Evolutionary conservation across 495 filamentous ascomycete species (phyloP).

Genomic region (Glarea lozoyensis): DNA sequence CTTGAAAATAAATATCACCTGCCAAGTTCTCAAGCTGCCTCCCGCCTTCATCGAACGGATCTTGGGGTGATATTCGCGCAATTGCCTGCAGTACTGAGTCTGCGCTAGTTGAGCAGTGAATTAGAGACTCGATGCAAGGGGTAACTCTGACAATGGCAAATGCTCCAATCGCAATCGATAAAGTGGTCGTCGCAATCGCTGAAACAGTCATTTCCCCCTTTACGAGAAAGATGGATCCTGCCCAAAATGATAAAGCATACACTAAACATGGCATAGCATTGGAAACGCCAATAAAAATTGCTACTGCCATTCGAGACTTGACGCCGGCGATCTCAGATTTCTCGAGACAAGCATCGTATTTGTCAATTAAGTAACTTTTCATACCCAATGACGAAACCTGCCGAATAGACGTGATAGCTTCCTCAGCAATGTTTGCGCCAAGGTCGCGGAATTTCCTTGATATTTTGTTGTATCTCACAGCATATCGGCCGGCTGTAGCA

Average conservation of each 20-base stretch:
- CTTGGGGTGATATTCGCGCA: conserved; percentile 39
- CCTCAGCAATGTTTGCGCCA: conserved; percentile 37
- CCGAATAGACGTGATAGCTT: conserved; percentile 38
- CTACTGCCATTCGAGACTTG: conserved; percentile 46
- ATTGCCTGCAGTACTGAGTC: conserved; percentile 9
- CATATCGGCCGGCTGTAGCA: conserved; percentile 40
- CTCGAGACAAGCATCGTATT: conserved; percentile 37
- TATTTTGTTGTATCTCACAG: conserved; percentile 38
- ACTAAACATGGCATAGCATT: conserved; percentile 38
- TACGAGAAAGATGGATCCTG: conserved; percentile 29
- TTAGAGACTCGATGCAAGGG: conserved; percentile 8
- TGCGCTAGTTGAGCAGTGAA: background rate
- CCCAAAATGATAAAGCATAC: conserved; percentile 57
- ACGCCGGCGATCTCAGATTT: conserved; percentile 47
- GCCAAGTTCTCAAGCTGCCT: conserved; percentile 11
- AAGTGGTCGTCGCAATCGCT: conserved; percentile 6
- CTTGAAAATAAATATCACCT: conserved; percentile 38
- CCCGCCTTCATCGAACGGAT: conserved; percentile 27
- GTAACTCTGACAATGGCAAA: conserved; percentile 3
- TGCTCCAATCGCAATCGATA: conserved; percentile 7
- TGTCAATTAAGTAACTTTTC: conserved; percentile 28
- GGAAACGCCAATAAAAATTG: conserved; percentile 52
- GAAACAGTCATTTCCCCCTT: conserved; percentile 3
- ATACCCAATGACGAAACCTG: conserved; percentile 44
- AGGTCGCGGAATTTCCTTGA: conserved; percentile 45